Conservation (phyloP, 140 eudicot species). For the Stevia rebaudiana region DNA sequence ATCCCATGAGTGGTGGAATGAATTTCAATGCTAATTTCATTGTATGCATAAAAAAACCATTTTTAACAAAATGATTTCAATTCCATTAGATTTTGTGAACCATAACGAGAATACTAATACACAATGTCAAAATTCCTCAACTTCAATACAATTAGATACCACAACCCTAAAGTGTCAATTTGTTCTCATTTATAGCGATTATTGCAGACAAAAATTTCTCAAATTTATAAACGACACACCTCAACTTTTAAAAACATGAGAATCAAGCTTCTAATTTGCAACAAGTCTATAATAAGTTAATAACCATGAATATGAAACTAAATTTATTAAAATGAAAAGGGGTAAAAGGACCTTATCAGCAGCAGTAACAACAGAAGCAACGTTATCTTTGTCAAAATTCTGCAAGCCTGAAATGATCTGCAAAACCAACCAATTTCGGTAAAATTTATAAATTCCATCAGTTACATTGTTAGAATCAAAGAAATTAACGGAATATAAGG, state of each 20-base stretch:
- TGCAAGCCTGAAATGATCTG: slow-evolving; percentile 94
- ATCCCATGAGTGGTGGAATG: too few relatives aligned
- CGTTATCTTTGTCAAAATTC: slow-evolving; percentile 76
- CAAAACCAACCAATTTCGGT: slow-evolving; percentile 7
- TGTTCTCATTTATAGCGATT: too few relatives aligned
- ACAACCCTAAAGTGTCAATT: too few relatives aligned
- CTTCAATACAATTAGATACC: too few relatives aligned
- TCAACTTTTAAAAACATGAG: too few relatives aligned
- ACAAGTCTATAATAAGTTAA: background rate
- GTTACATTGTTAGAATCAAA: background rate
- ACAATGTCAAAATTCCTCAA: too few relatives aligned
- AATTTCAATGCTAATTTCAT: too few relatives aligned
- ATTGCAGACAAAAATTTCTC: background rate
- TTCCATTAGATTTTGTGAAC: too few relatives aligned
- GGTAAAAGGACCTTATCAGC: slow-evolving; percentile 67
- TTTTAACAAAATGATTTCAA: too few relatives aligned
- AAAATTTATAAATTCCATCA: background rate
- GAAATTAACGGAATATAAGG: background rate
- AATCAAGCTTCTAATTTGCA: too few relatives aligned
- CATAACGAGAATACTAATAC: too few relatives aligned
- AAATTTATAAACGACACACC: background rate
- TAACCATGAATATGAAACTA: background rate
- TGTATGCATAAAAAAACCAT: too few relatives aligned
- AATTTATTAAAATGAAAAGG: background rate
- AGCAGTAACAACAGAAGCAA: slow-evolving; percentile 88